These are phyloP conservation scores for Talaromyces ruber DNA, from an alignment of 495 filamentous ascomycete species.

Conservation along the genomic window DNA sequence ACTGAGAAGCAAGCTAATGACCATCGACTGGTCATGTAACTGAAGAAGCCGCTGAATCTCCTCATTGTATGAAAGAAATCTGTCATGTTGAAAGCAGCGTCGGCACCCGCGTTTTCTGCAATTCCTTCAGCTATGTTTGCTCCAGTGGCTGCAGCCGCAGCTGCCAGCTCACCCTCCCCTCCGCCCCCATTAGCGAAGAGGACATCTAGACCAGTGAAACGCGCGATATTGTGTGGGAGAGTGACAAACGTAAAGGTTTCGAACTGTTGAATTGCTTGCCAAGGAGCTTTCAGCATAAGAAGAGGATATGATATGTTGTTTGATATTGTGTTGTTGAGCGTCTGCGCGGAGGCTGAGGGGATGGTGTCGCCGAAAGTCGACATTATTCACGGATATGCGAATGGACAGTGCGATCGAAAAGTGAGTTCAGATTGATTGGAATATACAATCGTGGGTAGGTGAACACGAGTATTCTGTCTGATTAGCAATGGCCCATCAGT, in stretches of 20 bases:
- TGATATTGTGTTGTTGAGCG: constrained; percentile 9
- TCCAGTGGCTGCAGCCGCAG: constrained; percentile 21
- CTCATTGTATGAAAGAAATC: constrained; percentile 33
- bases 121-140: constrained; percentile 21
- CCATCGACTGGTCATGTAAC: constrained; percentile 90
- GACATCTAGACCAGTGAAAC: constrained; percentile 19
- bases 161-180: constrained; percentile 18
- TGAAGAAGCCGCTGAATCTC: constrained; percentile 79
- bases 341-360: neutral
- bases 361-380: neutral
- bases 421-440: neutral
- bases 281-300: constrained; percentile 20
- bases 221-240: constrained; percentile 27
- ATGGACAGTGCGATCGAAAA: neutral
- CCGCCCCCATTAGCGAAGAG: constrained; percentile 15
- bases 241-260: constrained; percentile 30
- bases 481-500: neutral
- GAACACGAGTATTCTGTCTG: neutral
- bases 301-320: constrained; percentile 24
- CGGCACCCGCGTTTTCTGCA: constrained; percentile 19
- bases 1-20: constrained; percentile 77
- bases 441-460: neutral
- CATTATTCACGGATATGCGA: neutral
- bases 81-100: constrained; percentile 21
- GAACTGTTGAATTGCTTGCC: constrained; percentile 29